phyloP scores from a whole-genome alignment of 1,284 basidiomycete genomes.

The Prillingera fragicola region DNA sequence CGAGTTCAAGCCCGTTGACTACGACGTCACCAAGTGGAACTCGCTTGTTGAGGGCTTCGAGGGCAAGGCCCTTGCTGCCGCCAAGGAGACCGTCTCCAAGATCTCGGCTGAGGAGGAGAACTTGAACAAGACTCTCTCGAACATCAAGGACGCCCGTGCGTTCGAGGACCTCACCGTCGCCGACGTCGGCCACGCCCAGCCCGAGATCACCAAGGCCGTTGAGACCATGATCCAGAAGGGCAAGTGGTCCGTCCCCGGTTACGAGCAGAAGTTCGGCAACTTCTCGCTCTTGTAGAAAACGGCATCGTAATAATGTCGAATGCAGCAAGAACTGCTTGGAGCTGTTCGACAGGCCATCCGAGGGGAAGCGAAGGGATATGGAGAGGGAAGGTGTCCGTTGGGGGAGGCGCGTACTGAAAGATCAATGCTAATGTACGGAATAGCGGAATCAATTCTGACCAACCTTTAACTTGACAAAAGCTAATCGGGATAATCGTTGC shows the following conservation, averaged over 20 bases:
- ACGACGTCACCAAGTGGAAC: constrained; percentile 84
- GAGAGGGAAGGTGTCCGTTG: too few species aligned
- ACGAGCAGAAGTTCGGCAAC: constrained; percentile 81
- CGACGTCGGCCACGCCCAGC: constrained; percentile 88
- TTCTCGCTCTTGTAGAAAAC: constrained; percentile 71
- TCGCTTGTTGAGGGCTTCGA: constrained; percentile 98
- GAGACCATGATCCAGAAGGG: constrained; percentile 97
- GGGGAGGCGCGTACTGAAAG: too few species aligned
- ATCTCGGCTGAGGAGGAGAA: constrained; percentile 89
- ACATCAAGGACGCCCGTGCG: constrained; percentile 95
- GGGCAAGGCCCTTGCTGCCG: constrained; percentile 88
- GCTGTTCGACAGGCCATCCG: too few species aligned
- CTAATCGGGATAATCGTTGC: too few species aligned
- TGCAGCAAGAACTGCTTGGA: too few species aligned
- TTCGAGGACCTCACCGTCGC: constrained; percentile 94
- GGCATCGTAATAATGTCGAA: too few species aligned
- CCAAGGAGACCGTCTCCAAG: constrained; percentile 84
- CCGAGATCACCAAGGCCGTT: constrained; percentile 84
- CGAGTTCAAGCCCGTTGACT: constrained; percentile 93
- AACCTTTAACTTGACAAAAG: too few species aligned
- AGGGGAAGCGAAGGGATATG: too few species aligned
- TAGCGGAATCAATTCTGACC: too few species aligned
- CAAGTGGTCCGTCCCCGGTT: constrained; percentile 94
- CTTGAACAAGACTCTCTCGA: constrained; percentile 87
- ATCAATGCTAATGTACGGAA: too few species aligned